These are phyloP conservation scores for Phytopythium kandeliae DNA, from an alignment of 352 stramenopile genomes.

Conservation along the genomic window DNA sequence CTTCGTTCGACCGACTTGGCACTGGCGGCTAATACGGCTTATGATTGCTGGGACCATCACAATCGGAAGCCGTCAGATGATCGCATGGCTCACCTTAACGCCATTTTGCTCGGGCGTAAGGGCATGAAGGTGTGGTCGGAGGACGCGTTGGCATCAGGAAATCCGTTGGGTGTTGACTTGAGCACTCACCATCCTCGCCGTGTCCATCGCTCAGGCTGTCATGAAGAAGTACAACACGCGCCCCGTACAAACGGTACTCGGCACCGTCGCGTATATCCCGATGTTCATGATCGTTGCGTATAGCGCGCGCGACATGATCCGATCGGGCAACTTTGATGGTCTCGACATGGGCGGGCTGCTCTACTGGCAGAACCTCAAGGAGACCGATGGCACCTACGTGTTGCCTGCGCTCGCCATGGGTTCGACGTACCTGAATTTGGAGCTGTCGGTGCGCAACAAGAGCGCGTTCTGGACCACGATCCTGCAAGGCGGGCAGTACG, in stretches of 20 bases:
- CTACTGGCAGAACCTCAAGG: constrained; percentile 61
- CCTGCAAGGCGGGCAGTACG: constrained; percentile 44
- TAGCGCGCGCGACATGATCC: constrained; percentile 71
- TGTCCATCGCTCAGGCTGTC: constrained; percentile 22
- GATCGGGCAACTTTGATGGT: constrained; percentile 53
- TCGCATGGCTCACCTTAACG: constrained; percentile 39
- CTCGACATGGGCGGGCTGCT: constrained; percentile 59
- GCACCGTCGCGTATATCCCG: constrained; percentile 62
- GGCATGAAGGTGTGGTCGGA: constrained; percentile 26
- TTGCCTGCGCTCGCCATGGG: constrained; percentile 43
- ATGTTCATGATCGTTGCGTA: constrained; percentile 72
- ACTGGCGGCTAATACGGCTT: background rate
- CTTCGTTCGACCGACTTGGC: background rate
- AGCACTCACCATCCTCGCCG: background rate
- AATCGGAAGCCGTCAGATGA: constrained; percentile 33
- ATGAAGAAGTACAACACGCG: constrained; percentile 77
- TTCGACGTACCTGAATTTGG: constrained; percentile 65
- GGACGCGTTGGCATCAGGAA: background rate
- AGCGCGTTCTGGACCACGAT: constrained; percentile 39
- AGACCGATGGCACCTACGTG: constrained; percentile 54
- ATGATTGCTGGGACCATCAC: too few species aligned
- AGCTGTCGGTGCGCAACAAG: constrained; percentile 41
- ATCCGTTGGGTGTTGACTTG: background rate
- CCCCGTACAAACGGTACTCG: constrained; percentile 56
- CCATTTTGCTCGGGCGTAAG: constrained; percentile 39